phyloP scores from a whole-genome alignment of 1,284 basidiomycete genomes.

The Ganoderma boninense region DNA sequence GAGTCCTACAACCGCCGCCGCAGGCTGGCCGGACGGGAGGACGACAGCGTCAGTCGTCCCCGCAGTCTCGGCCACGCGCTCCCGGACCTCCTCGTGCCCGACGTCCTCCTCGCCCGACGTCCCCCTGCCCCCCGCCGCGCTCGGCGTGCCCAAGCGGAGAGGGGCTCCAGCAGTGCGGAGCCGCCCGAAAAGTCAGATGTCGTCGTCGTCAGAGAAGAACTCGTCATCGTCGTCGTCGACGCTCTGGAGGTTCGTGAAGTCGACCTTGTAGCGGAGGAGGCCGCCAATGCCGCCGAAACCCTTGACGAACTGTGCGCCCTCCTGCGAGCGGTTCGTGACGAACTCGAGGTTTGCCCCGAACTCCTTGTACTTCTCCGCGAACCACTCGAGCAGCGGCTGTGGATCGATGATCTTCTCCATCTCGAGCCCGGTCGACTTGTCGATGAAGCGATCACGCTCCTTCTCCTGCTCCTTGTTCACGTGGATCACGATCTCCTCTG shows the following conservation, averaged over 20 bases:
- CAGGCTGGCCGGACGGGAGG: constrained; percentile 1
- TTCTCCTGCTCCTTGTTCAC: constrained; percentile 85
- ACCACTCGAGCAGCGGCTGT: constrained; percentile 93
- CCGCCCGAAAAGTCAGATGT: constrained; percentile 85
- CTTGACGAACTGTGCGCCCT: constrained; percentile 98
- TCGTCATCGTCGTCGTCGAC: constrained; percentile 81
- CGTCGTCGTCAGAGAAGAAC: constrained; percentile 84
- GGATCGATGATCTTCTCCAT: constrained; percentile 92
- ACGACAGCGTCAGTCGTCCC: constrained; percentile 8
- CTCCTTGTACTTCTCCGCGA: constrained; percentile 98
- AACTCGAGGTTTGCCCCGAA: constrained; percentile 97
- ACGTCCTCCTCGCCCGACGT: constrained; percentile 16
- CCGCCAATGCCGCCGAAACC: constrained; percentile 99
- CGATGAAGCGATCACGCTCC: constrained; percentile 93
- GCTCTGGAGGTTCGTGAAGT: constrained; percentile 81
- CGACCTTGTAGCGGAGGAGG: constrained; percentile 94
- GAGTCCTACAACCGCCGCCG: constrained; percentile 3
- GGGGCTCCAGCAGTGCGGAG: constrained; percentile 74
- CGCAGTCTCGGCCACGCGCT: background rate
- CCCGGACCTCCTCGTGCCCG: constrained; percentile 7
- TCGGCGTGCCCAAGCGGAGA: constrained; percentile 61
- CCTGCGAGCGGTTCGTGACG: constrained; percentile 91
- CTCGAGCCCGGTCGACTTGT: constrained; percentile 94
- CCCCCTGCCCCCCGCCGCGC: constrained; percentile 59
- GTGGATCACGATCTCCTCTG: constrained; percentile 87